Evolutionary conservation across 2,329 filamentous ascomycete genomes (phyloP), one percentile per base, ranked within the genome.

Genomic region (Penicillium sp.): DNA sequence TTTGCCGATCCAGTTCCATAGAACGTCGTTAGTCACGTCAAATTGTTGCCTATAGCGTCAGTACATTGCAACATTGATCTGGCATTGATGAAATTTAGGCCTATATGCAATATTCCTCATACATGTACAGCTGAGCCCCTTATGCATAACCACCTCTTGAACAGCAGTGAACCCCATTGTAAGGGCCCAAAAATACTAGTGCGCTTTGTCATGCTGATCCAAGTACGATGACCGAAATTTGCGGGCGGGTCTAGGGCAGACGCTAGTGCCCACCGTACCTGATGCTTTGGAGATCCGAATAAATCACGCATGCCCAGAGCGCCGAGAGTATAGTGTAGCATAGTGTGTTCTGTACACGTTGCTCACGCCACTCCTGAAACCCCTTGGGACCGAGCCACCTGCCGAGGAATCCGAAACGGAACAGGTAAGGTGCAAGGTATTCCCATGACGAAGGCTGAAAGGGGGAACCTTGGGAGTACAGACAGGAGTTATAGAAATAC

Each of bases 281-380:
- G 59, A 58, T 45, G 50, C 13, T 24, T 45, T 13, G 32, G 32
- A 46, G 57, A 60, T 55, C 54, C 40, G 11, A 57, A 51, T 34
- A 60, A 60, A 54, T 60, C 53, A 54, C 55, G 54, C 57, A 54
- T 53, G 53, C 57, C 57, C 39, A 61, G 54, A 52, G 51, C 43
- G 52, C 52, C 49, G 41, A 49, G 44, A 36, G 24, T 24, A 48
- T 50, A 13, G 22, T 43, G 27, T 46, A 44, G 31, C 32, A 10
- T 42, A 40, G 29, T 14, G n/a, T 40, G 18, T 18, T 18, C 18
- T 18, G 32, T 18, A 31, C 27, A 18, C 34, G 24, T 40, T 22
- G 22, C 31, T 42, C 31, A 24, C 48, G 31, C 40, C 40, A 41
- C 36, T 27, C 29, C 24, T 45, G 34, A 39, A 45, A 21, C 21